Conservation (phyloP, 2,329 filamentous ascomycete genomes). For the Colletotrichum sp. region DNA sequence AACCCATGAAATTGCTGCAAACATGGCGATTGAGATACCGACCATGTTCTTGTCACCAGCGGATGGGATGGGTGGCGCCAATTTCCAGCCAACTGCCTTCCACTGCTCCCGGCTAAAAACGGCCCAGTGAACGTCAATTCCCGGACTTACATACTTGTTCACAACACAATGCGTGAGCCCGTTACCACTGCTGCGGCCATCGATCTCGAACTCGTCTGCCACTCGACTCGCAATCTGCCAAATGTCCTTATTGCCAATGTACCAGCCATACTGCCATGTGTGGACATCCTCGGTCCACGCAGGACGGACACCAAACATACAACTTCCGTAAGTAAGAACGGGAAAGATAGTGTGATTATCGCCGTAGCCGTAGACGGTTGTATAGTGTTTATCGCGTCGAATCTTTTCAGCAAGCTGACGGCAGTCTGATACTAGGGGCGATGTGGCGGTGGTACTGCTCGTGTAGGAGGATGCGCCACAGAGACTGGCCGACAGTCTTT, state of each 20-base stretch:
- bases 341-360: constrained; percentile 2
- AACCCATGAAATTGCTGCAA: background rate
- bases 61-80: background rate
- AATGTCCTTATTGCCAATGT: background rate
- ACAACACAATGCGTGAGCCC: background rate
- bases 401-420: background rate
- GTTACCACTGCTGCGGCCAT: background rate
- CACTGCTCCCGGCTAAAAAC: background rate
- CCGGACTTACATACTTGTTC: background rate
- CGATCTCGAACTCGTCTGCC: background rate
- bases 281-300: background rate
- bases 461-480: constrained; percentile 1
- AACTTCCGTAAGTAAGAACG: background rate
- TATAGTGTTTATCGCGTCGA: background rate
- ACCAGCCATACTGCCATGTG: background rate
- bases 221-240: background rate
- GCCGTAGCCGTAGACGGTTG: background rate
- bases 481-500: background rate
- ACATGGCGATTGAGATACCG: background rate
- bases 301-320: constrained; percentile 4
- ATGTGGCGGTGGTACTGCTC: background rate
- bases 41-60: background rate
- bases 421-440: background rate
- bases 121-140: background rate
- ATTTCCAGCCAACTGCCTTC: background rate